These are phyloP conservation scores for Neoarthrinium moseri DNA, from an alignment of 2,329 filamentous ascomycete species.

Conservation along the genomic window DNA sequence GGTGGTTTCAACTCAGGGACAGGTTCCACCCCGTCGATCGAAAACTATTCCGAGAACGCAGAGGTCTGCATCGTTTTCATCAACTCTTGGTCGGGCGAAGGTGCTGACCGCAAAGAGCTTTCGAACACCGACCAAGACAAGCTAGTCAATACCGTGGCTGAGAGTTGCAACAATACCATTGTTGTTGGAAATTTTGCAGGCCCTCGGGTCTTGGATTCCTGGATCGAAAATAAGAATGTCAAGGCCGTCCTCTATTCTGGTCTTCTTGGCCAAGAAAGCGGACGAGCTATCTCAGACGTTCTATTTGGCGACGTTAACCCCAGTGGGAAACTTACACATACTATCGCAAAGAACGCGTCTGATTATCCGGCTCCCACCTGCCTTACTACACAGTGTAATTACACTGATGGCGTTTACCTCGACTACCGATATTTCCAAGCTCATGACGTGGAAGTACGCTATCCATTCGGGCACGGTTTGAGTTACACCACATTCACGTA, in stretches of 20 bases:
- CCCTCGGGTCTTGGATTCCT: constrained; percentile 56
- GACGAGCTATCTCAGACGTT: constrained; percentile 58
- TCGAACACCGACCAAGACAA: constrained; percentile 35
- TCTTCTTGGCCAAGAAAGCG: constrained; percentile 60
- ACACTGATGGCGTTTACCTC: constrained; percentile 50
- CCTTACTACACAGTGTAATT: constrained; percentile 12
- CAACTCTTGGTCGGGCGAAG: constrained; percentile 3
- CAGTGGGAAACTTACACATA: constrained; percentile 56
- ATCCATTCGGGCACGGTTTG: constrained; percentile 55
- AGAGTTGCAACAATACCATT: constrained; percentile 65
- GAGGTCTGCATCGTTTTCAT: constrained; percentile 4
- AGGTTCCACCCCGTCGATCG: constrained; percentile 31
- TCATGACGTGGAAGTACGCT: constrained; percentile 47
- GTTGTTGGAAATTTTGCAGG: constrained; percentile 67
- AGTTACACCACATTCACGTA: constrained; percentile 45
- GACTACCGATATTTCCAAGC: constrained; percentile 56
- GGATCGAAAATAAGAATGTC: constrained; percentile 55
- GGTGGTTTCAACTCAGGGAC: constrained; percentile 1
- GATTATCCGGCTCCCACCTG: constrained; percentile 45
- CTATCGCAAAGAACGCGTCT: constrained; percentile 46
- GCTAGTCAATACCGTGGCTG: constrained; percentile 58
- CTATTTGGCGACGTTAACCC: constrained; percentile 62
- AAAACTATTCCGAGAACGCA: constrained; percentile 1
- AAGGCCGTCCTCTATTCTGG: constrained; percentile 61
- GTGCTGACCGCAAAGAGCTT: not conserved